Evolutionary conservation across 495 filamentous ascomycete species (phyloP), one percentile per base, ranked within the genome.

Genomic region (Xylaria nigripes): DNA sequence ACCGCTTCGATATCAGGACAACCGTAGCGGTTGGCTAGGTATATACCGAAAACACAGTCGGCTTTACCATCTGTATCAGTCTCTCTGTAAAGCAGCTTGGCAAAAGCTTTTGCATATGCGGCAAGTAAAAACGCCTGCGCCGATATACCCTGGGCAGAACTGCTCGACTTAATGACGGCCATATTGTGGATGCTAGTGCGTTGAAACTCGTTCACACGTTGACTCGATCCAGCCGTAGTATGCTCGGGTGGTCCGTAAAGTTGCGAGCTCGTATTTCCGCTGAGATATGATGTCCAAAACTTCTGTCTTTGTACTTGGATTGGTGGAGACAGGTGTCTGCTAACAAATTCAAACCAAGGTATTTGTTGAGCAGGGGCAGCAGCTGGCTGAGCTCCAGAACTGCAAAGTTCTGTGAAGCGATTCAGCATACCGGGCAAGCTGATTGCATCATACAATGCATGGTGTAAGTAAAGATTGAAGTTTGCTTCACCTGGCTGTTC

Each of bases 361-460:
- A 24, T 10, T 12, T 48, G 36, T 18, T 24, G 18, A 8, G 25
- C 7, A 7, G 12, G 24, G 3, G 22, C 19, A 18, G 44, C 30
- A 1, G 40, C 13, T 27, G 32, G 23, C 1, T 44, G 13, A n/a
- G 8, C 0, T n/a, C n/a, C n/a, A 38, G 45, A 41, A 16, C 44
- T 45, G 44, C 59, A 69, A 15, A 71, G 46, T 2, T 56, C 44
- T 2, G 48, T 10, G 15, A 76, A 68, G 6, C 62, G 57, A 24
- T 50, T 41, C 54, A 68, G 55, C 15, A 92, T 76, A 9, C 71
- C 54, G 2, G 78, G 70, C 12, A 93, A 67, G 45, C 86, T 85
- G 41, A 84, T 68, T 1, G 85, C 86, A 68, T 95, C 89, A 57
- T 90, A 93, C 5, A 93, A 65, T 3, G 88, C 86, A 67, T 95